A percentile compares a stretch with the other conserved stretches of the same genome.
Evolutionary conservation across 352 stramenopile species (phyloP).

Genomic region (Globisporangium lucens): DNA sequence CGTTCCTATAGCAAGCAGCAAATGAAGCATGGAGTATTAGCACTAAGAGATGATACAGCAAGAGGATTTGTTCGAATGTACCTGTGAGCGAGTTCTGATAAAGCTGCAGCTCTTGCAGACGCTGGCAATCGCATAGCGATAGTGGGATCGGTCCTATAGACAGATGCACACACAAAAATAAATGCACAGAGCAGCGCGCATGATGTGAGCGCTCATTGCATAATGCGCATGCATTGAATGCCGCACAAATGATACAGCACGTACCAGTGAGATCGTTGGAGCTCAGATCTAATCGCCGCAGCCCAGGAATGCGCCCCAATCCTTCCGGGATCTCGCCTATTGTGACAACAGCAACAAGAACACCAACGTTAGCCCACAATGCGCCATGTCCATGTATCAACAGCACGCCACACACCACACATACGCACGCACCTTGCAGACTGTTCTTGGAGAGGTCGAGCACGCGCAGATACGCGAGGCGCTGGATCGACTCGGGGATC

Average conservation of each 20-base stretch:
- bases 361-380: neutral
- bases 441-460: conserved; percentile 84
- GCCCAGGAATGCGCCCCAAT: conserved; percentile 45
- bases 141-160: conserved; percentile 36
- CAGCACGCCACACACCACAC: neutral
- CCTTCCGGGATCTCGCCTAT: conserved; percentile 52
- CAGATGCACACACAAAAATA: neutral
- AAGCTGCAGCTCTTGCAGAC: conserved; percentile 73
- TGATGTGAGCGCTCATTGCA: neutral
- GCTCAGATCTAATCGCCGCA: conserved; percentile 72
- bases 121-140: conserved; percentile 44
- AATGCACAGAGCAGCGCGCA: neutral
- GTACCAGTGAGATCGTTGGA: conserved; percentile 72
- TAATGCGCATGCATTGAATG: neutral
- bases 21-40: neutral
- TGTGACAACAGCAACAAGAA: neutral
- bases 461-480: conserved; percentile 62
- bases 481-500: conserved; percentile 39
- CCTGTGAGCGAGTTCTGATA: conserved; percentile 77
- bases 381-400: neutral
- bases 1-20: conserved; percentile 18
- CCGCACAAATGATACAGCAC: neutral
- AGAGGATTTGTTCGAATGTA: neutral
- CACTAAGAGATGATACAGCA: neutral
- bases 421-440: conserved; percentile 36